Base-by-base conservation (phyloP, 2,329 filamentous ascomycete species). In the Trichoderma hamatum region DNA sequence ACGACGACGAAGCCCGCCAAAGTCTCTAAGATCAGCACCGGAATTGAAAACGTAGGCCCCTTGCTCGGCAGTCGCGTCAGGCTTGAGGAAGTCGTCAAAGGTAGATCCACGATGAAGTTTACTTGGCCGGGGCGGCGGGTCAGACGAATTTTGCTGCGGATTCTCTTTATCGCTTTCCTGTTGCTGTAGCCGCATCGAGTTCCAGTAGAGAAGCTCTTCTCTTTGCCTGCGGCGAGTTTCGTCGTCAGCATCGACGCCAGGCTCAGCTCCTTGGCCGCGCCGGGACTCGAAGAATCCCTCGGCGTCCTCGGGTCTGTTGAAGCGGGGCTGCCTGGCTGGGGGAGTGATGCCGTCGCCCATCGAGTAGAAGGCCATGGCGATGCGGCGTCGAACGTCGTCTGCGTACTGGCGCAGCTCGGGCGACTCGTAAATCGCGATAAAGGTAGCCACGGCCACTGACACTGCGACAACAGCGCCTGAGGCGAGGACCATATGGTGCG, bases 171-270 rank as follows among this genome's bases (percentile, higher is more conserved):
- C 14, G 21, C 14, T 43, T 11, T 4, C 69, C 69, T 82, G 75
- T 75, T 85, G 85, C 75, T 84, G 80, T 62, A 88, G 76, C 63
- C 80, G 84, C 36, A 88, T 72, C 3, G 84, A 82, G 74, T 90
- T 90, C 88, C 88, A 90, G 73, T 89, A 90, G 78, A 90, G 81
- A 70, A 90, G 76, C 77, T 90, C 88, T 73, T 90, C 88, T 46
- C 88, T 83, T 76, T 90, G 88, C 69, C 86, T 82, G 72, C 85
- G 84, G 65, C 85, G 83, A 26, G 84, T 86, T 72, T 88, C 88
- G 63, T 89, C 87, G 72, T 90, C 88, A 67, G 87, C 88, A 39
- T 89, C 88, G 26, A 90, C 84, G 19, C 82, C 85, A 1, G 80
- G 75, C 36, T 85, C 81, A 62, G 78, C 79, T 21, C 79, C 79